Percentiles rank a stretch among this genome's conserved stretches.
These are phyloP conservation scores for Gastrolobium villosum DNA, from an alignment of 306 rosid genomes.

Conservation along the genomic window DNA sequence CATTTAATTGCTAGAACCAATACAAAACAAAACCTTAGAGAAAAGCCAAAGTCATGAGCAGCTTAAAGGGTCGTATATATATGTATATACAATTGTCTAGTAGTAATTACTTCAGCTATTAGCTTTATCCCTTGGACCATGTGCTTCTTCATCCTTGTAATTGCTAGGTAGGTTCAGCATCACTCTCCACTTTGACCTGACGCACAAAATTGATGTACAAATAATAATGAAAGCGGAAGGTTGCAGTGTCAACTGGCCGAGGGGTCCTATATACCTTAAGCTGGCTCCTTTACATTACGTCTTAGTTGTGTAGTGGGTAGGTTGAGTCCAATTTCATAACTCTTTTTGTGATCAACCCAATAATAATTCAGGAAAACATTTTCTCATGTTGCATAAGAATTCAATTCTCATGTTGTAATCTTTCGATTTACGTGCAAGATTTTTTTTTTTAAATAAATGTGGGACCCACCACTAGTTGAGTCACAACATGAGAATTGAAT, in stretches of 20 bases:
- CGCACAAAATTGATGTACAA: conserved; percentile 56
- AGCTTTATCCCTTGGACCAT: conserved; percentile 58
- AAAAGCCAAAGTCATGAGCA: conserved; percentile 53
- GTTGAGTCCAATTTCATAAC: conserved; percentile 13
- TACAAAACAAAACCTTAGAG: conserved; percentile 47
- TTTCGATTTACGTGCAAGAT: too few species aligned
- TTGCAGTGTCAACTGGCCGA: conserved; percentile 46
- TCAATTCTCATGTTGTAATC: too few species aligned
- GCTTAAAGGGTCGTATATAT: conserved; percentile 46
- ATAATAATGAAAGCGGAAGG: conserved; percentile 59
- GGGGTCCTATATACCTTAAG: conserved; percentile 43
- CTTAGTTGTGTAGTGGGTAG: conserved; percentile 2
- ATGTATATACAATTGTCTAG: too few species aligned
- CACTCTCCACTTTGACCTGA: conserved; percentile 56
- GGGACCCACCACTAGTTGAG: too few species aligned
- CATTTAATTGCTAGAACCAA: conserved; percentile 24
- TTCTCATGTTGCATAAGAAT: too few species aligned
- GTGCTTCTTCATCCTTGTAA: conserved; percentile 52
- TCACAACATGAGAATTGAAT: too few species aligned
- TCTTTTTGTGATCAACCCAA: not conserved
- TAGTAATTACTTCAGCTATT: not conserved
- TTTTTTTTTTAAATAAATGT: too few species aligned
- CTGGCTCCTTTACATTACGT: conserved; percentile 40
- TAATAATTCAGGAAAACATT: too few species aligned
- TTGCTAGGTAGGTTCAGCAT: conserved; percentile 35